Conservation (phyloP, 202 grass and related monocot genomes). For the Miscanthus sacchariflorus region DNA sequence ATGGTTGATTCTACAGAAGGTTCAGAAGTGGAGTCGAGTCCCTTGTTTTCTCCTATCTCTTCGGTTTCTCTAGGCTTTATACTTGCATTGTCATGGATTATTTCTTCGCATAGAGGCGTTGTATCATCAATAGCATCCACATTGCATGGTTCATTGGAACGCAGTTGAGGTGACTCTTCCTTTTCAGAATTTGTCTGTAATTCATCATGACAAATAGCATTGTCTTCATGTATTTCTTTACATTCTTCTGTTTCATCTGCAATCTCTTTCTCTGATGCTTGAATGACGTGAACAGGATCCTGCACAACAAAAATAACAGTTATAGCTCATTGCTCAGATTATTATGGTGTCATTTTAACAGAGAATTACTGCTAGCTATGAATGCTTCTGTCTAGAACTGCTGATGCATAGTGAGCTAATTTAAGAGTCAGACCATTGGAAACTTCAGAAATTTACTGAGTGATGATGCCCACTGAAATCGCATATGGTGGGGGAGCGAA, state of each 20-base stretch:
- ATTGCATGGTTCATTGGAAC: slow-evolving; percentile 26
- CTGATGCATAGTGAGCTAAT: slow-evolving; percentile 28
- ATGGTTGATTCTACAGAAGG: slow-evolving; percentile 33
- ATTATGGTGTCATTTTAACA: slow-evolving; percentile 24
- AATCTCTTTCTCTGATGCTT: slow-evolving; percentile 36
- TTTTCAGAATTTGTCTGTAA: slow-evolving; percentile 35
- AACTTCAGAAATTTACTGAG: neutral
- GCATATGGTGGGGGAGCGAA: neutral
- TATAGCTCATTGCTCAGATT: slow-evolving; percentile 40
- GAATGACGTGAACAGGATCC: slow-evolving; percentile 36
- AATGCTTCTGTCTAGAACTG: slow-evolving; percentile 30
- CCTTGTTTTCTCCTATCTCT: slow-evolving; percentile 41
- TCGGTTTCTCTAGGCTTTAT: slow-evolving; percentile 44
- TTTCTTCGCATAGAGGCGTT: slow-evolving; percentile 28
- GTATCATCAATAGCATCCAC: slow-evolving; percentile 35
- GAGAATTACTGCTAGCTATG: slow-evolving; percentile 11
- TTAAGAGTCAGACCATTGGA: slow-evolving; percentile 11
- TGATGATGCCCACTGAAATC: slow-evolving; percentile 13
- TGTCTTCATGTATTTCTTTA: slow-evolving; percentile 37
- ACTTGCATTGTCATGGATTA: slow-evolving; percentile 17
- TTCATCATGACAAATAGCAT: slow-evolving; percentile 36
- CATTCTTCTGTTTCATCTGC: slow-evolving; percentile 33
- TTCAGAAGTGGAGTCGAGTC: slow-evolving; percentile 34
- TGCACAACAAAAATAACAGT: slow-evolving; percentile 39
- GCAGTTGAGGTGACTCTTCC: slow-evolving; percentile 13